Evolutionary conservation across 805 yeast species (phyloP).

Genomic region (Teunomyces cretensis): DNA sequence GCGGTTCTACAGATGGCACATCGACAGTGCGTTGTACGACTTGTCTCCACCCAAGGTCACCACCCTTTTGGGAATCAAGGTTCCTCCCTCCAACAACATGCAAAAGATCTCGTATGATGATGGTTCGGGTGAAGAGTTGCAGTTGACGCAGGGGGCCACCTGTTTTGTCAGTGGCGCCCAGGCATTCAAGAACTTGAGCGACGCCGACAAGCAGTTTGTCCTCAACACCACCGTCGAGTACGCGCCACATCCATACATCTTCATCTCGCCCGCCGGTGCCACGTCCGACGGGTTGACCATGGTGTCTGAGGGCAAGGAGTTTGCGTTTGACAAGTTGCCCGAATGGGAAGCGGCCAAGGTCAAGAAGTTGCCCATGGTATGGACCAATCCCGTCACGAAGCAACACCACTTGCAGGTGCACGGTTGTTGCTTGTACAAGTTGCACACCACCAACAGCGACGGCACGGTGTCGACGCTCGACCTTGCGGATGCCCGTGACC

Average conservation of each 20-base stretch:
- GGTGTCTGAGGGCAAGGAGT: slow-evolving; percentile 76
- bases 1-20: slow-evolving; percentile 91
- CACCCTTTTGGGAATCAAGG: slow-evolving; percentile 78
- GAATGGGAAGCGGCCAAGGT: slow-evolving; percentile 79
- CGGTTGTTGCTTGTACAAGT: slow-evolving; percentile 78
- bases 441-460: slow-evolving; percentile 56
- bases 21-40: slow-evolving; percentile 85
- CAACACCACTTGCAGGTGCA: slow-evolving; percentile 84
- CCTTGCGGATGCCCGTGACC: slow-evolving; percentile 71
- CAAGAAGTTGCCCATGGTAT: slow-evolving; percentile 78
- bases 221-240: slow-evolving; percentile 78
- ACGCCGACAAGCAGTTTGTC: slow-evolving; percentile 73
- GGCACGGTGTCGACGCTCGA: slow-evolving; percentile 48
- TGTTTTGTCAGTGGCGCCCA: slow-evolving; percentile 84
- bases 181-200: slow-evolving; percentile 66
- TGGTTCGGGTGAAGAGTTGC: slow-evolving; percentile 57
- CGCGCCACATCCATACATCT: slow-evolving; percentile 92
- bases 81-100: slow-evolving; percentile 65
- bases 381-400: slow-evolving; percentile 89
- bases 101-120: slow-evolving; percentile 60
- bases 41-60: slow-evolving; percentile 86
- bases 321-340: slow-evolving; percentile 66
- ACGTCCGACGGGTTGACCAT: slow-evolving; percentile 85
- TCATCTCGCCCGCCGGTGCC: slow-evolving; percentile 76
- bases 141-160: slow-evolving; percentile 81